These are phyloP conservation scores for Sugiyamaella qingdaonensis DNA, from an alignment of 805 yeast species.

Conservation along the genomic window DNA sequence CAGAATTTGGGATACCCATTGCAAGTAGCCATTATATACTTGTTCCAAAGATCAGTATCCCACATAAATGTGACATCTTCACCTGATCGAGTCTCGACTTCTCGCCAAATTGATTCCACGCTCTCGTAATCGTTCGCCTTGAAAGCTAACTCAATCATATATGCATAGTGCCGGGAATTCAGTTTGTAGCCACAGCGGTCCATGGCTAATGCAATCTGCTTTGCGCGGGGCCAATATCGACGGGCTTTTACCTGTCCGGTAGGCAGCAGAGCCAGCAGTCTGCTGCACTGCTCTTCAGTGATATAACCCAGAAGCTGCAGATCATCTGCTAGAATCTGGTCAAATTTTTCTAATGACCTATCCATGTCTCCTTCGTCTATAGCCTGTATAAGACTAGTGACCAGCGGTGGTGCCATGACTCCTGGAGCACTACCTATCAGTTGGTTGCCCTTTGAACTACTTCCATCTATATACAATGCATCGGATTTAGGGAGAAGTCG, in stretches of 20 bases:
- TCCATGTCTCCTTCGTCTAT: conserved; percentile 6
- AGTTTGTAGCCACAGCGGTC: conserved; percentile 18
- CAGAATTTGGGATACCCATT: conserved; percentile 28
- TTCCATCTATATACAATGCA: background rate
- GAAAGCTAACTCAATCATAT: conserved; percentile 27
- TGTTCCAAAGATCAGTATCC: conserved; percentile 31
- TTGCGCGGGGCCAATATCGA: conserved; percentile 24
- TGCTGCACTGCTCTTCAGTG: conserved; percentile 2
- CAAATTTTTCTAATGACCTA: conserved; percentile 18
- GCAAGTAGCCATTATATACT: conserved; percentile 31
- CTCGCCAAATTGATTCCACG: conserved; percentile 28
- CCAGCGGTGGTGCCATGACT: background rate
- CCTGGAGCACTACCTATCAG: background rate
- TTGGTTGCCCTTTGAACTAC: background rate
- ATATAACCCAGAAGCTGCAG: conserved; percentile 8
- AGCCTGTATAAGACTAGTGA: conserved; percentile 1
- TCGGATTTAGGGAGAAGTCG: background rate
- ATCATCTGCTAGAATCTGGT: conserved; percentile 11
- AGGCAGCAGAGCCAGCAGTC: conserved; percentile 6
- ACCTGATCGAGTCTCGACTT: conserved; percentile 13
- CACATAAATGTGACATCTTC: background rate
- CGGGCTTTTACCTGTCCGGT: conserved; percentile 12
- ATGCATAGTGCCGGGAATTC: conserved; percentile 23
- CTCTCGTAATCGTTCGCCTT: conserved; percentile 20
- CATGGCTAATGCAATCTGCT: conserved; percentile 19